phyloP scores from a whole-genome alignment of 768 basidiomycete genomes.

The Fistulinella prunicolor region DNA sequence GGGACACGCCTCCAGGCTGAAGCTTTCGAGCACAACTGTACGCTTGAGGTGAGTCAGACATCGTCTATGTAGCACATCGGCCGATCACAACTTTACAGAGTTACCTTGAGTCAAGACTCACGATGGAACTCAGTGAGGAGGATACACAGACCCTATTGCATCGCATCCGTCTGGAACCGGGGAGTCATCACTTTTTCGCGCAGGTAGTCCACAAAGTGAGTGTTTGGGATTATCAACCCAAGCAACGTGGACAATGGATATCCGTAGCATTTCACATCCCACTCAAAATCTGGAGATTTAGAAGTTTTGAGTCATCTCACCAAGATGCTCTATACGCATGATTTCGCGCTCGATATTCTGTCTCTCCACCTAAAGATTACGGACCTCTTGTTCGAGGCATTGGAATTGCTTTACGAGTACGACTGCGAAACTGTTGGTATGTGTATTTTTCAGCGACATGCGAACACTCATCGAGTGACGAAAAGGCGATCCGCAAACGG shows the following conservation, averaged over 20 bases:
- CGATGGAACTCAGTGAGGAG: conserved; percentile 43
- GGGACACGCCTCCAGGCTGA: conserved; percentile 52
- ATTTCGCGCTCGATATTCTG: conserved; percentile 62
- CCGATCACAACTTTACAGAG: conserved; percentile 12
- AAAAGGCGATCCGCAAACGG: conserved; percentile 80
- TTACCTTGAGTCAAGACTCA: conserved; percentile 58
- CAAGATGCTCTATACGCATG: conserved; percentile 57
- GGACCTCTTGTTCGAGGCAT: conserved; percentile 59
- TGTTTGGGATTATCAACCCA: background rate
- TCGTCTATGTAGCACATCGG: background rate
- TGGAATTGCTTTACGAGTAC: conserved; percentile 64
- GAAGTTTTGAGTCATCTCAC: conserved; percentile 72
- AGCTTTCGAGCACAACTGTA: conserved; percentile 56
- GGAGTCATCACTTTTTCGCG: conserved; percentile 57
- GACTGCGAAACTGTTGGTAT: conserved; percentile 79
- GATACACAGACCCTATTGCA: conserved; percentile 35
- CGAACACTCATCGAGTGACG: background rate
- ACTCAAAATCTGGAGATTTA: conserved; percentile 54
- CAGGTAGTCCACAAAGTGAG: conserved; percentile 55
- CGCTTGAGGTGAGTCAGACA: conserved; percentile 48
- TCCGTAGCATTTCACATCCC: conserved; percentile 55
- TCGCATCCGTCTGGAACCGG: conserved; percentile 52
- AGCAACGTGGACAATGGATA: background rate
- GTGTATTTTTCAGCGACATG: background rate
- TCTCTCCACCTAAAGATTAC: conserved; percentile 64